Evolutionary conservation across 2,329 filamentous ascomycete genomes (phyloP), one percentile per base, ranked within the genome.

Genomic region (Paecilomyces sp.): DNA sequence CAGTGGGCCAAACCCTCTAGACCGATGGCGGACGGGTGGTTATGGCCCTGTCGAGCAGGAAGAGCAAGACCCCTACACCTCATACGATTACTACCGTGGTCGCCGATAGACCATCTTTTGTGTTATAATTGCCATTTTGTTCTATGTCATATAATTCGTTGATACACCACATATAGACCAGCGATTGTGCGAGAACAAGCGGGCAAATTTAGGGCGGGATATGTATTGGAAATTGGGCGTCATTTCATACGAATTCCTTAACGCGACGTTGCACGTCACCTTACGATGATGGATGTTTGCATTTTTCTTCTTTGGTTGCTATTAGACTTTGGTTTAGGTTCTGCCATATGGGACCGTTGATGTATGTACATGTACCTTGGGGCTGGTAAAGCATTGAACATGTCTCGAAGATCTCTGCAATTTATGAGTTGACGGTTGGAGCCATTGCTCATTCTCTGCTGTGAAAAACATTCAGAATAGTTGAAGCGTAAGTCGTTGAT

Each of bases 1-100:
- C 50, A 4, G 67, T 66, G 25, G 52, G 47, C 13, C 25, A 59
- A 25, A 64, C 61, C 55, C 70, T 7, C 57, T 75, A 4, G 69
- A 72, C 57, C 68, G 71, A 55, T 77, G 75, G 74, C 71, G 68
- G 22, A 63, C 68, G 2, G 64, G 68, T 41, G 73, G 74, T 7
- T 76, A 76, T 57, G 74, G 73, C 5, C 74, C 73, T 63, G 66
- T 76, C 18, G 67, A 67, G 7, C 73, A 75, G 64, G 62, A 62
- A 8, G 73, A 76, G 13, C 65, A 68, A 22, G 57, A 55, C 4
- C 64, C 68, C 41, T 47, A 47, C 41, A 74, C 68, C 3, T 74
- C 73, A 13, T 75, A 75, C 59, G 73, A 75, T 9, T 62, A 69
- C 36, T 75, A 71, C 59, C 71, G 73, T 13, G 60, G 62, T 25